A percentile compares a stretch with the other conserved stretches of the same genome.
These are phyloP conservation scores for Cladobotryum mycophilum DNA, from an alignment of 2,329 filamentous ascomycete genomes.

Conservation along the genomic window DNA sequence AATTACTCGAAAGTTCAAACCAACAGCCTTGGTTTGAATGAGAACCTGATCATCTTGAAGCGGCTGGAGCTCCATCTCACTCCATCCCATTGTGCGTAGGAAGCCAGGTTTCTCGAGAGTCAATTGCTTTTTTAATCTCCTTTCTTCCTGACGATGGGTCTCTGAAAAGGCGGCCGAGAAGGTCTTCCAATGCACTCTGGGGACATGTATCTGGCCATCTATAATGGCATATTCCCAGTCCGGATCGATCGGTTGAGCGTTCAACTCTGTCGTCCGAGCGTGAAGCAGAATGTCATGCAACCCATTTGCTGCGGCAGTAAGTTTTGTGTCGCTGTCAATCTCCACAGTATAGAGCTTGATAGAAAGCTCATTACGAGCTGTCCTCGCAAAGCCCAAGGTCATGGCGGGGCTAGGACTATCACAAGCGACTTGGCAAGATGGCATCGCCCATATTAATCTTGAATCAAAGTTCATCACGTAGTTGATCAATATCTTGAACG, in stretches of 20 bases:
- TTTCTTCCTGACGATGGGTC: background rate
- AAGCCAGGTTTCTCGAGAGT: slow-evolving; percentile 1
- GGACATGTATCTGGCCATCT: slow-evolving; percentile 4
- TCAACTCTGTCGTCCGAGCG: background rate
- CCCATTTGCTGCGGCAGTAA: background rate
- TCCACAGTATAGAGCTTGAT: slow-evolving; percentile 6
- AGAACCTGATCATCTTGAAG: slow-evolving; percentile 3
- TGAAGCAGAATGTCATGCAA: background rate
- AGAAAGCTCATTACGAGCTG: slow-evolving; percentile 7
- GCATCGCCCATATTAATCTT: slow-evolving; percentile 4
- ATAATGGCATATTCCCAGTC: slow-evolving; percentile 9
- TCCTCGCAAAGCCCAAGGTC: slow-evolving; percentile 8
- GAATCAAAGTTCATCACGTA: background rate
- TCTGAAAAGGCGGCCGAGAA: slow-evolving; percentile 3
- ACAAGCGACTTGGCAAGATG: slow-evolving; percentile 2
- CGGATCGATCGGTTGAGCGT: slow-evolving; percentile 2
- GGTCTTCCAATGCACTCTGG: slow-evolving; percentile 10
- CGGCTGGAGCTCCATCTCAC: background rate
- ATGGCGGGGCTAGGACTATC: slow-evolving; percentile 6
- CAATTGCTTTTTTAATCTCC: background rate
- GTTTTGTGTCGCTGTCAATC: slow-evolving; percentile 1
- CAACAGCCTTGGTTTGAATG: slow-evolving; percentile 18
- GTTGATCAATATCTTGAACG: background rate
- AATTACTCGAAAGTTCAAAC: slow-evolving; percentile 18
- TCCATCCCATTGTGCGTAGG: slow-evolving; percentile 9